Conservation (phyloP, 495 filamentous ascomycete genomes). For the Xylaria curta region DNA sequence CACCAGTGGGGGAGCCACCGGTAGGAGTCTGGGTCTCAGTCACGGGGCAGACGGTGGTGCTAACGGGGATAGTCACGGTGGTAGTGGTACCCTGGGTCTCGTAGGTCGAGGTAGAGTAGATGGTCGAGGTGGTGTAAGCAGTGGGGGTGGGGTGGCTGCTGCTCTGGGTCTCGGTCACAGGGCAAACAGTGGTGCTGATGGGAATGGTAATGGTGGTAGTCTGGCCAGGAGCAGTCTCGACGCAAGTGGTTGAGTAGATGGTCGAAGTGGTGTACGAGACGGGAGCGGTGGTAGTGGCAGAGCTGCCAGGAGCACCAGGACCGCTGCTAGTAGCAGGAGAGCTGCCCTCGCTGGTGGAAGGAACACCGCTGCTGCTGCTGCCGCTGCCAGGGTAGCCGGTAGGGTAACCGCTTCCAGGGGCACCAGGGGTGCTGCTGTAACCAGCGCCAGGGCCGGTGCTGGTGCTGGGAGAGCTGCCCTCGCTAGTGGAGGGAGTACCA, state of each 20-base stretch:
- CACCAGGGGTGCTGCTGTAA: not conserved
- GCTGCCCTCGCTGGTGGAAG: not conserved
- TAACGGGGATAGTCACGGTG: slow-evolving; percentile 44
- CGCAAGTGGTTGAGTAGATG: slow-evolving; percentile 35
- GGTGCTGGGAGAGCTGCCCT: not conserved
- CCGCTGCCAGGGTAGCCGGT: not conserved
- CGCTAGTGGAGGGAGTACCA: not conserved
- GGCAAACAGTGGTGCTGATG: slow-evolving; percentile 25
- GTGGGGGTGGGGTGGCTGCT: slow-evolving; percentile 16
- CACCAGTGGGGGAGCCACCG: slow-evolving; percentile 9
- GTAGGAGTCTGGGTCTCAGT: slow-evolving; percentile 27
- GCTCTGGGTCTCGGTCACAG: slow-evolving; percentile 24
- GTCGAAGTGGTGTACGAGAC: slow-evolving; percentile 35
- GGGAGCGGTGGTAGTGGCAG: slow-evolving; percentile 21
- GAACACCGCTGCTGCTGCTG: not conserved
- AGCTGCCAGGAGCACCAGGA: slow-evolving; percentile 3
- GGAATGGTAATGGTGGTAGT: slow-evolving; percentile 28
- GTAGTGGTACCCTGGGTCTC: slow-evolving; percentile 52
- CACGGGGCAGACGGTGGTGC: slow-evolving; percentile 43
- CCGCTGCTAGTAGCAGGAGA: not conserved
- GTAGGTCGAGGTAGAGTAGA: slow-evolving; percentile 59
- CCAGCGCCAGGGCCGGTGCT: not conserved
- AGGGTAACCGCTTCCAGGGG: slow-evolving; percentile 15
- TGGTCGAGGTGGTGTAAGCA: slow-evolving; percentile 29
- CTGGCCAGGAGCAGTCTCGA: slow-evolving; percentile 24